Evolutionary conservation across 192 early-diverging fungal species (phyloP), one percentile per base, ranked within the genome.

Genomic region (Mortierella claussenii): DNA sequence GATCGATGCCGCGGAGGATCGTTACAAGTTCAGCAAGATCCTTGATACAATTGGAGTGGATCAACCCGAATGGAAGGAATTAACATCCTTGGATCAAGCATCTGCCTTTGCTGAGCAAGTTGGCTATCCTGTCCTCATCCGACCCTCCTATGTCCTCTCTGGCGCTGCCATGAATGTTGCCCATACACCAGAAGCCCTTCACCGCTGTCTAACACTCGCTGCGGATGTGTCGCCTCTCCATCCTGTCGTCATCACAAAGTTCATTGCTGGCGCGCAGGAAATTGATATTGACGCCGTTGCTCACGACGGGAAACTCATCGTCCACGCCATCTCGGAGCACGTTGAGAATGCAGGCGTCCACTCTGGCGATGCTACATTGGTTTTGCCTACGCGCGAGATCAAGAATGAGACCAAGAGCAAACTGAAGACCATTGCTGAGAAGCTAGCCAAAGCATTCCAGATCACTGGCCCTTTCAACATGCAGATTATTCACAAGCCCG

Each of bases 391-490:
- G 21, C 87, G 82, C 23, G 85, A 86, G 30, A 69, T 94, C 36
- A 53, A 78, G 27, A 30, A 64, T 0, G 69, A 63, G 0, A 89
- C 88, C 7, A 83, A 89, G 85, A 30, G 60, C 52, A 82, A 86
- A 37, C 80, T 94, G 66, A 91, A 92, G 80, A 82, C 75, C 2
- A 91, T 96, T 67, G 93, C 96, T 20, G 87, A 90, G 55, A 92
- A 96, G 82, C 90, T 99, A 20, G 96, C 93, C 20, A 81, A 84
- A 33, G 95, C 93, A 5, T 96, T 99, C 79, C 87, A 92, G 55
- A 96, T 98, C 81, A 96, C 96, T n/a, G 96, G 97, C 11, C 96
- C 97, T 2, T 99, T 92, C 93, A 99, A 99, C 83, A 99, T 99
- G 93, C 97, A 99, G 82, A 84, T 99, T 58, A 97, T 99, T 71